Percentiles rank a stretch among this genome's conserved stretches.
These are phyloP conservation scores for Pythium folliculosum DNA, from an alignment of 352 stramenopile species.

Conservation along the genomic window DNA sequence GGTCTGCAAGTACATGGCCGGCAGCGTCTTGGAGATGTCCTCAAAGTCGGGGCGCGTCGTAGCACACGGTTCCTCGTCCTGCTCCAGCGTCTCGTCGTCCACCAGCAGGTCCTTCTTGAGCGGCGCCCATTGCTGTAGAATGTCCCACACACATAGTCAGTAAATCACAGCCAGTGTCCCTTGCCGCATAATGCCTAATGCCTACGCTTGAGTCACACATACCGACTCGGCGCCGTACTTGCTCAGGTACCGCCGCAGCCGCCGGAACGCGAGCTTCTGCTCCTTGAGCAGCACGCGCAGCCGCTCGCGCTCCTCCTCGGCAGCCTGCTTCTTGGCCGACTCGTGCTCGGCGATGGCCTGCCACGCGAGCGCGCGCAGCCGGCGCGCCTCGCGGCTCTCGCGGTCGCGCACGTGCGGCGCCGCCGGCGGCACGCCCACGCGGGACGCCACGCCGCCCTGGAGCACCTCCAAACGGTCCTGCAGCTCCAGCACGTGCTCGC, in stretches of 20 bases:
- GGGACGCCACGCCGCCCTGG: slow-evolving; percentile 24
- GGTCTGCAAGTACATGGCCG: slow-evolving; percentile 24
- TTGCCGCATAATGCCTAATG: too few species aligned
- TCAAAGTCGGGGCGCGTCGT: slow-evolving; percentile 11
- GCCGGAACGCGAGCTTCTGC: slow-evolving; percentile 24
- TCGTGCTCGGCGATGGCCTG: slow-evolving; percentile 23
- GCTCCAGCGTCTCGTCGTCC: slow-evolving; percentile 2
- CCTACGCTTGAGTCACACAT: too few species aligned
- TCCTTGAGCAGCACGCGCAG: slow-evolving; percentile 22
- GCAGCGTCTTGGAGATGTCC: slow-evolving; percentile 10
- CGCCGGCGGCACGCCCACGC: slow-evolving; percentile 6
- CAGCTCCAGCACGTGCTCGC: slow-evolving; percentile 31
- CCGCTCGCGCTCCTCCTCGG: slow-evolving; percentile 21
- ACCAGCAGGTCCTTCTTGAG: slow-evolving; percentile 2
- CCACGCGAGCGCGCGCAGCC: slow-evolving; percentile 20
- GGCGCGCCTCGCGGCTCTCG: slow-evolving; percentile 18
- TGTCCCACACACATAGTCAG: too few species aligned
- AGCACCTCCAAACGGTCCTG: slow-evolving; percentile 34
- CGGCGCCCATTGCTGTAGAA: slow-evolving; percentile 10
- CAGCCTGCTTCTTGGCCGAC: slow-evolving; percentile 10
- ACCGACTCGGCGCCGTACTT: slow-evolving; percentile 25
- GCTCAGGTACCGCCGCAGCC: slow-evolving; percentile 19
- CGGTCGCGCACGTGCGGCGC: slow-evolving; percentile 10
- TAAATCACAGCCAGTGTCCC: too few species aligned
- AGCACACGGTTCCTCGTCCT: neutral